A percentile compares a stretch with the other conserved stretches of the same genome.
Evolutionary conservation across 352 stramenopile genomes (phyloP).

Genomic region (Nothophytophthora sp.): DNA sequence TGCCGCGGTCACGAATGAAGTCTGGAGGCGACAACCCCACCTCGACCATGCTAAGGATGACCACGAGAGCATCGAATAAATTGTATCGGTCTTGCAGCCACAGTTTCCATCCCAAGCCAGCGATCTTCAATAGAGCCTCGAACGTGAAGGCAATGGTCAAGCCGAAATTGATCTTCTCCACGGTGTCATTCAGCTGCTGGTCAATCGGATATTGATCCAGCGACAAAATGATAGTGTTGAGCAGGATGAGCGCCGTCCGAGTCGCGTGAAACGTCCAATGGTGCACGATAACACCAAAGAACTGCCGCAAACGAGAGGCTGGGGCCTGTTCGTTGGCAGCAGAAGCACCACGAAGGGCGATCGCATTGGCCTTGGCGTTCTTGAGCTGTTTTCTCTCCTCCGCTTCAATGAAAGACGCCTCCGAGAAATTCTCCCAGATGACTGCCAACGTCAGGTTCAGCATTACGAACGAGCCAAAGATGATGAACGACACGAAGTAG

Average conservation of each 20-base stretch:
- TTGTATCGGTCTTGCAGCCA: conserved; percentile 79
- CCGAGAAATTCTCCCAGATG: conserved; percentile 85
- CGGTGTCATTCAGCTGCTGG: conserved; percentile 26
- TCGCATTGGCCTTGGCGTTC: conserved; percentile 20
- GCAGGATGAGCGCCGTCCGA: conserved; percentile 62
- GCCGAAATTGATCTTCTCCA: conserved; percentile 68
- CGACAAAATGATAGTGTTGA: conserved; percentile 86
- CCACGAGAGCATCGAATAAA: conserved; percentile 74
- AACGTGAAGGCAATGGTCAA: conserved; percentile 53
- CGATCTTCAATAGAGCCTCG: conserved; percentile 73
- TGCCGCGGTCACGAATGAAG: conserved; percentile 24
- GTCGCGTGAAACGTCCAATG: conserved; percentile 62
- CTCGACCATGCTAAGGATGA: conserved; percentile 41
- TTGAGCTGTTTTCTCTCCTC: conserved; percentile 47
- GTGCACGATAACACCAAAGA: conserved; percentile 29
- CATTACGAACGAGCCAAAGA: conserved; percentile 91
- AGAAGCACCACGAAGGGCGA: conserved; percentile 8
- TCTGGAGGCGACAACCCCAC: conserved; percentile 41
- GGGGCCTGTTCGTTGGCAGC: background rate
- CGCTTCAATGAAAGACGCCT: conserved; percentile 55
- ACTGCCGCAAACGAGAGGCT: conserved; percentile 13
- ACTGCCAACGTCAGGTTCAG: conserved; percentile 91
- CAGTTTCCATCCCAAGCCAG: conserved; percentile 49
- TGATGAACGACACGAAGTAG: conserved; percentile 90
- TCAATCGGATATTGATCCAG: conserved; percentile 79